Percentiles rank a stretch among this genome's conserved stretches.
These are phyloP conservation scores for Chaetomiaceae sp. DNA, from an alignment of 2,329 filamentous ascomycete genomes.

Conservation along the genomic window DNA sequence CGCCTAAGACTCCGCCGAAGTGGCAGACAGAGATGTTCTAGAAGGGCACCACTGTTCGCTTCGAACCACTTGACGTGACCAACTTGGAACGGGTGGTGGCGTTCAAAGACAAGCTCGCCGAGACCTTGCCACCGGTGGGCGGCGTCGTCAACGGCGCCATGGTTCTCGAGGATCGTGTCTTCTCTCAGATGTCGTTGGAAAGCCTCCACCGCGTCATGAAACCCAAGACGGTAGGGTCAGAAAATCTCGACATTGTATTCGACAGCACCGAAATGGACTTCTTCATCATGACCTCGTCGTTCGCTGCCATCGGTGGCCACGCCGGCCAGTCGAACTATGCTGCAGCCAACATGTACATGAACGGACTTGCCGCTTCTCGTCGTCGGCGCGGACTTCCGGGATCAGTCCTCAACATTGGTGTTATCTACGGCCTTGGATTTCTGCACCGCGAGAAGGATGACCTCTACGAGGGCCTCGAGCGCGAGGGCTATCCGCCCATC, in stretches of 20 bases:
- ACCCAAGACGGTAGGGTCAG: slow-evolving; percentile 40
- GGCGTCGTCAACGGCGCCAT: slow-evolving; percentile 44
- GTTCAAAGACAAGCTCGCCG: slow-evolving; percentile 26
- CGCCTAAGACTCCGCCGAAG: slow-evolving; percentile 24
- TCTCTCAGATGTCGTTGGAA: slow-evolving; percentile 38
- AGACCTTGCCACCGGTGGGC: slow-evolving; percentile 32
- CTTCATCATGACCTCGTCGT: slow-evolving; percentile 46
- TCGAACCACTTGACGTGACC: slow-evolving; percentile 31
- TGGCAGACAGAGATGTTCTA: slow-evolving; percentile 34
- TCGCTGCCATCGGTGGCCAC: slow-evolving; percentile 42
- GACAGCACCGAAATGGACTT: slow-evolving; percentile 35
- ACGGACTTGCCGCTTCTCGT: slow-evolving; percentile 38
- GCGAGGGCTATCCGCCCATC: slow-evolving; percentile 44
- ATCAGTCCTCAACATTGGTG: slow-evolving; percentile 43
- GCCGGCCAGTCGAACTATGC: slow-evolving; percentile 44
- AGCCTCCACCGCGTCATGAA: slow-evolving; percentile 36
- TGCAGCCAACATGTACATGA: slow-evolving; percentile 46
- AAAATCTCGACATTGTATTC: slow-evolving; percentile 38
- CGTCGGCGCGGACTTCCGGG: slow-evolving; percentile 34
- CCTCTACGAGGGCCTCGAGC: slow-evolving; percentile 39
- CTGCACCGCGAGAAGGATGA: slow-evolving; percentile 39
- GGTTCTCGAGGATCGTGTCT: slow-evolving; percentile 42
- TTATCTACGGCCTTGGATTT: slow-evolving; percentile 43
- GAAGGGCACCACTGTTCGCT: slow-evolving; percentile 25
- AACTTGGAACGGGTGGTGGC: slow-evolving; percentile 27